phyloP scores from a whole-genome alignment of 2,329 filamentous ascomycete species.

The Ophidiomyces ophidiicola region DNA sequence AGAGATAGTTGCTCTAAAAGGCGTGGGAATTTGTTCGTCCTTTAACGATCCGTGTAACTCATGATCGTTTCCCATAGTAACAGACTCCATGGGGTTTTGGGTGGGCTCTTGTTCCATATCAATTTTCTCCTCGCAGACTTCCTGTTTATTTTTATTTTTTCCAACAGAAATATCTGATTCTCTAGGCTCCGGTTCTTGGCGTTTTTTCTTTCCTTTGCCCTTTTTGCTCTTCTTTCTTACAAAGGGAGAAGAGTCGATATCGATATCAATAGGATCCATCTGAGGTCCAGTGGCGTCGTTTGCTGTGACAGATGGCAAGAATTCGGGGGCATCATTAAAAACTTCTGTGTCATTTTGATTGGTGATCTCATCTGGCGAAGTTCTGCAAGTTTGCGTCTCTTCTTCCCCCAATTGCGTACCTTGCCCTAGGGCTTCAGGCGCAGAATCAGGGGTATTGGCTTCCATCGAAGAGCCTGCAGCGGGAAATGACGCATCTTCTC shows the following conservation, averaged over 20 bases:
- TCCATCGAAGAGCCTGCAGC: neutral
- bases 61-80: too few species aligned
- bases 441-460: neutral
- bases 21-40: too few species aligned
- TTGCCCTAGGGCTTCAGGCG: too few species aligned
- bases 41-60: too few species aligned
- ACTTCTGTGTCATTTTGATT: neutral
- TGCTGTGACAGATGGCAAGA: too few species aligned
- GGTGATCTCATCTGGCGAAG: neutral
- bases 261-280: neutral
- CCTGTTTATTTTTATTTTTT: neutral
- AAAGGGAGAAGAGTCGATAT: neutral
- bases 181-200: neutral
- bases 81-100: neutral
- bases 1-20: too few species aligned
- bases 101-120: neutral
- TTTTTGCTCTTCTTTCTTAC: conserved; percentile 12
- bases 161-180: neutral
- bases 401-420: too few species aligned
- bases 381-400: neutral
- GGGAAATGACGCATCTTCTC: neutral
- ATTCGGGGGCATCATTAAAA: neutral
- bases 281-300: neutral
- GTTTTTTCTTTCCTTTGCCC: conserved; percentile 5
- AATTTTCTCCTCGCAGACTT: neutral